These are phyloP conservation scores for Paxillus ammoniavirescens DNA, from an alignment of 768 basidiomycete species.

Conservation along the genomic window DNA sequence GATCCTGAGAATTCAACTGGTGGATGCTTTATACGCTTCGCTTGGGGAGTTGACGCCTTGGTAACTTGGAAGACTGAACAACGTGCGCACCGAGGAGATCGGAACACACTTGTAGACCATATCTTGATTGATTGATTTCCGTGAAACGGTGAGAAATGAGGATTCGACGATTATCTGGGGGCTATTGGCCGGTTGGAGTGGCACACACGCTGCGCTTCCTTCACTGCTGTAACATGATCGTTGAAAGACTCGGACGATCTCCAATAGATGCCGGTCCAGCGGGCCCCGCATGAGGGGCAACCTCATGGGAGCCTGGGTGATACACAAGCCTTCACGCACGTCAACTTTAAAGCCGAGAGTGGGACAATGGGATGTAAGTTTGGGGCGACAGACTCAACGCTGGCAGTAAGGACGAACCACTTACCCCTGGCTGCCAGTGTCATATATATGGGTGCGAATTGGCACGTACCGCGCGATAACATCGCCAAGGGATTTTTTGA, in stretches of 20 bases:
- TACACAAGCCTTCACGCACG: not conserved
- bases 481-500: too few relatives aligned
- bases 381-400: not conserved
- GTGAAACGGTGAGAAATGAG: constrained; percentile 6
- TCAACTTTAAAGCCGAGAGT: not conserved
- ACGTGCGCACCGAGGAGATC: not conserved
- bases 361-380: not conserved
- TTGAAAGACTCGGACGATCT: not conserved
- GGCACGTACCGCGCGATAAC: too few relatives aligned
- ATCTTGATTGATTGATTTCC: not conserved
- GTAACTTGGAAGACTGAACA: not conserved
- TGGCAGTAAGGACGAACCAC: not conserved
- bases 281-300: not conserved
- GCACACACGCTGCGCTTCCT: not conserved
- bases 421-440: too few relatives aligned
- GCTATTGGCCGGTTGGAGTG: not conserved
- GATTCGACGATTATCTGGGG: not conserved
- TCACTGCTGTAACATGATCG: not conserved
- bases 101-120: not conserved
- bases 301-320: not conserved
- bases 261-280: not conserved
- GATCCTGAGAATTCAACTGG: not conserved
- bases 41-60: not conserved
- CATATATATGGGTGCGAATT: too few relatives aligned
- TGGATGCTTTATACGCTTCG: constrained; percentile 4